Conservation (phyloP, 2,329 filamentous ascomycete species). For the Talaromyces verruculosus region DNA sequence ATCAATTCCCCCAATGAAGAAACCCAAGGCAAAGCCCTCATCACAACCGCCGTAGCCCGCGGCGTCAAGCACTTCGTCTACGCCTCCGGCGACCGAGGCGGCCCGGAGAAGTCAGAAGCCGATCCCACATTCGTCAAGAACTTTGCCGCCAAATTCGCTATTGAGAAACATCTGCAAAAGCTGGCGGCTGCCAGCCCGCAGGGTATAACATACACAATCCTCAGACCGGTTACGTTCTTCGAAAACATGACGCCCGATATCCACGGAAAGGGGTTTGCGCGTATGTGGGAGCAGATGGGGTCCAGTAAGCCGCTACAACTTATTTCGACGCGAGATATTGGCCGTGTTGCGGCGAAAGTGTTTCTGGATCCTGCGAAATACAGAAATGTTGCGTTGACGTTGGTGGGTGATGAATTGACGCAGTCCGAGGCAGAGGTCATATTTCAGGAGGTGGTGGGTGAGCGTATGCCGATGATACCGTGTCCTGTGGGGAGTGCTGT, state of each 20-base stretch:
- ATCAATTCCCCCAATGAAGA: conserved; percentile 13
- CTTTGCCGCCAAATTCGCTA: conserved; percentile 11
- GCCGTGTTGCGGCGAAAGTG: background rate
- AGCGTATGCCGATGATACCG: conserved; percentile 8
- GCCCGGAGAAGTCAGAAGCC: conserved; percentile 1
- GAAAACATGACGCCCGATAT: conserved; percentile 16
- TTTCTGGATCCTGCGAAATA: conserved; percentile 3
- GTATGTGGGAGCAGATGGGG: conserved; percentile 14
- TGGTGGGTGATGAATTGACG: conserved; percentile 8
- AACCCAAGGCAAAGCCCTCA: conserved; percentile 8
- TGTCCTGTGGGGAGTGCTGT: conserved; percentile 10
- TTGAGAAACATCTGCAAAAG: conserved; percentile 14
- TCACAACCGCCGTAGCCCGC: conserved; percentile 7
- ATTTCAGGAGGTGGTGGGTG: conserved; percentile 8
- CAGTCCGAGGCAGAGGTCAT: conserved; percentile 4
- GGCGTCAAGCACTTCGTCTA: conserved; percentile 14
- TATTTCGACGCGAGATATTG: conserved; percentile 9
- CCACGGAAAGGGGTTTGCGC: conserved; percentile 12
- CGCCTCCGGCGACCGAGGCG: conserved; percentile 13
- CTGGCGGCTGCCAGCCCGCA: background rate
- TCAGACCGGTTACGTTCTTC: conserved; percentile 4
- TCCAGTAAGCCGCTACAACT: conserved; percentile 5
- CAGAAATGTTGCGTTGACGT: conserved; percentile 1
- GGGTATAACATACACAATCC: conserved; percentile 11
- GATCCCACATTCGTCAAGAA: conserved; percentile 15